Percentiles rank a stretch among this genome's conserved stretches.
Evolutionary conservation across 1,284 basidiomycete species (phyloP).

Genomic region (Moniliella sp.): DNA sequence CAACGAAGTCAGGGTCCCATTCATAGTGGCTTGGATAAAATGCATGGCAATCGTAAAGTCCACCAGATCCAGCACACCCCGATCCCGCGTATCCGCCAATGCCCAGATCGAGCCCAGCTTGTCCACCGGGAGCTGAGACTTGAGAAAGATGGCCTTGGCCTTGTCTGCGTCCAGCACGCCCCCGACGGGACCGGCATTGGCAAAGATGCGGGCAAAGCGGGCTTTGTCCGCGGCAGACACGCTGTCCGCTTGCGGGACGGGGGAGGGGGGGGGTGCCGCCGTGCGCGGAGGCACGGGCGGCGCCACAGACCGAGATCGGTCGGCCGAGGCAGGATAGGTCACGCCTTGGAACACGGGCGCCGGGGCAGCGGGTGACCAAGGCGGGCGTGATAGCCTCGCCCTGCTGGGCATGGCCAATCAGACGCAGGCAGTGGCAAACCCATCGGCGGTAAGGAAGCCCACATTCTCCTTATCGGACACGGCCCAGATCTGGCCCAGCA

Average conservation of each 20-base stretch:
- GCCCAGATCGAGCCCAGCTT: slow-evolving; percentile 86
- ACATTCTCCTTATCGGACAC: slow-evolving; percentile 54
- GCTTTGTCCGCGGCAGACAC: slow-evolving; percentile 27
- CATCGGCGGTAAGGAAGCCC: slow-evolving; percentile 36
- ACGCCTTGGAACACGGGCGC: slow-evolving; percentile 43
- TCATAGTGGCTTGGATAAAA: slow-evolving; percentile 72
- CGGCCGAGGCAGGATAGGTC: slow-evolving; percentile 58
- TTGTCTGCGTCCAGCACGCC: slow-evolving; percentile 46
- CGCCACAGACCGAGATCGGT: no score
- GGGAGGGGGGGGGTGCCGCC: slow-evolving; percentile 2
- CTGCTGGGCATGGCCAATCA: slow-evolving; percentile 71
- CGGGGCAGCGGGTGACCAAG: slow-evolving; percentile 38
- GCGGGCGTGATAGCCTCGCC: slow-evolving; percentile 55
- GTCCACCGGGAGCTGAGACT: slow-evolving; percentile 69
- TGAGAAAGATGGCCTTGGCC: slow-evolving; percentile 75
- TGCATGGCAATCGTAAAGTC: slow-evolving; percentile 90
- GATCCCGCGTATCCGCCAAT: slow-evolving; percentile 80
- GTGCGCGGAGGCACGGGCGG: no score
- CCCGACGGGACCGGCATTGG: slow-evolving; percentile 20
- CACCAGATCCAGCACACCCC: slow-evolving; percentile 65
- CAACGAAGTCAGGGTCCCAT: slow-evolving; percentile 48
- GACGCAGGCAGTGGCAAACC: slow-evolving; percentile 59
- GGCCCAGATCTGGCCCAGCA: slow-evolving; percentile 75
- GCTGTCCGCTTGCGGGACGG: slow-evolving; percentile 10
- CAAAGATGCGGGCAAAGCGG: slow-evolving; percentile 31